Percentiles rank a stretch among this genome's conserved stretches.
These are phyloP conservation scores for Hypoxylon intermedium DNA, from an alignment of 495 filamentous ascomycete species.

Conservation along the genomic window DNA sequence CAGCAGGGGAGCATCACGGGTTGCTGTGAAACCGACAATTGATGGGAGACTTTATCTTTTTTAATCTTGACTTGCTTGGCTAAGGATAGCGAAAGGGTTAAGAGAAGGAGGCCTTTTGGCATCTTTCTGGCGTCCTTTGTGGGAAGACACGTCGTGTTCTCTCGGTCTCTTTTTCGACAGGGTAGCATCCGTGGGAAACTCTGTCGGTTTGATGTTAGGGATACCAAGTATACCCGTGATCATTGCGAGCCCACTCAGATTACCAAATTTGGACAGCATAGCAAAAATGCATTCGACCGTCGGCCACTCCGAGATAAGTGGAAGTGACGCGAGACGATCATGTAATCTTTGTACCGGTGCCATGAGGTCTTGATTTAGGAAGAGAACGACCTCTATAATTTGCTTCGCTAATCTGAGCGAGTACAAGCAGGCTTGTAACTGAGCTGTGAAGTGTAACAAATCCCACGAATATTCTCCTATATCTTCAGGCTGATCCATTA, in stretches of 20 bases:
- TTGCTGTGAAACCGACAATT: not conserved
- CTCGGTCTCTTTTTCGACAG: slow-evolving; percentile 8
- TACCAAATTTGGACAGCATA: slow-evolving; percentile 14
- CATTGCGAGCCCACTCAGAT: slow-evolving; percentile 9
- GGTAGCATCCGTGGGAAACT: not conserved
- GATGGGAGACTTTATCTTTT: not conserved
- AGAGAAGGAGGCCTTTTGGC: slow-evolving; percentile 15
- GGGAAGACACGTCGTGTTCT: slow-evolving; percentile 5
- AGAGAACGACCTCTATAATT: slow-evolving; percentile 48
- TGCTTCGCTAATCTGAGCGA: slow-evolving; percentile 71
- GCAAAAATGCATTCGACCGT: slow-evolving; percentile 29
- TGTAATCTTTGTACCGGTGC: slow-evolving; percentile 20
- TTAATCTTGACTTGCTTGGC: slow-evolving; percentile 24
- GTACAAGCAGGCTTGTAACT: slow-evolving; percentile 68
- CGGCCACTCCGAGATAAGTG: slow-evolving; percentile 39
- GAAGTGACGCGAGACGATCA: slow-evolving; percentile 24
- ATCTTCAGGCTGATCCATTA: slow-evolving; percentile 8
- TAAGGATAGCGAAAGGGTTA: slow-evolving; percentile 36
- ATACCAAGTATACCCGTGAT: slow-evolving; percentile 33
- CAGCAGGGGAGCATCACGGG: not conserved
- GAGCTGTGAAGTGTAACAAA: slow-evolving; percentile 67
- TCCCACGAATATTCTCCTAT: slow-evolving; percentile 58
- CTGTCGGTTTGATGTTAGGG: slow-evolving; percentile 1
- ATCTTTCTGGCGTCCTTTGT: slow-evolving; percentile 7
- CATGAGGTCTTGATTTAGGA: slow-evolving; percentile 21